These are phyloP conservation scores for Fusarium dlaminii DNA, from an alignment of 2,329 filamentous ascomycete species.

Conservation along the genomic window DNA sequence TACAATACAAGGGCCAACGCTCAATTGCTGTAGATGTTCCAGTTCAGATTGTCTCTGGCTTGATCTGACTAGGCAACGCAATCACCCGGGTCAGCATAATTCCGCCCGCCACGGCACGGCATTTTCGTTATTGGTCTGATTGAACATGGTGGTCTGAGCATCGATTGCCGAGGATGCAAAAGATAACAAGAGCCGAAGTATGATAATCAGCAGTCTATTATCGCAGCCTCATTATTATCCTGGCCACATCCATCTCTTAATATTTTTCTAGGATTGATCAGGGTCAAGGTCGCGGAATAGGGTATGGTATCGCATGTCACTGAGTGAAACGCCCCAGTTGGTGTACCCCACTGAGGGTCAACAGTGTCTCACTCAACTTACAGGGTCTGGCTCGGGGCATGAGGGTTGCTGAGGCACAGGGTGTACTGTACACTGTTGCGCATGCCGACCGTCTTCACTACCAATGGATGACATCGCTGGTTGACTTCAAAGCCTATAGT, in stretches of 20 bases:
- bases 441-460: background rate
- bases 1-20: background rate
- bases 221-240: too few relatives aligned
- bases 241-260: rapidly evolving
- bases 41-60: background rate
- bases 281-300: background rate
- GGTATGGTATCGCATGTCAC: background rate
- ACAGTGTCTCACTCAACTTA: background rate
- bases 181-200: background rate
- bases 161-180: background rate
- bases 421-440: too few relatives aligned
- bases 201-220: background rate
- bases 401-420: background rate
- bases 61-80: background rate
- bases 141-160: background rate
- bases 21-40: background rate
- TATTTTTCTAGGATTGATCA: rapidly evolving
- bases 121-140: background rate
- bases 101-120: background rate
- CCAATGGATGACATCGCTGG: background rate
- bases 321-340: background rate
- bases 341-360: background rate
- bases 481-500: rapidly evolving
- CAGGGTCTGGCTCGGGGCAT: background rate
- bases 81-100: background rate